phyloP scores from a whole-genome alignment of 371 early-diverging fungal genomes.

The Mortierella sp. region DNA sequence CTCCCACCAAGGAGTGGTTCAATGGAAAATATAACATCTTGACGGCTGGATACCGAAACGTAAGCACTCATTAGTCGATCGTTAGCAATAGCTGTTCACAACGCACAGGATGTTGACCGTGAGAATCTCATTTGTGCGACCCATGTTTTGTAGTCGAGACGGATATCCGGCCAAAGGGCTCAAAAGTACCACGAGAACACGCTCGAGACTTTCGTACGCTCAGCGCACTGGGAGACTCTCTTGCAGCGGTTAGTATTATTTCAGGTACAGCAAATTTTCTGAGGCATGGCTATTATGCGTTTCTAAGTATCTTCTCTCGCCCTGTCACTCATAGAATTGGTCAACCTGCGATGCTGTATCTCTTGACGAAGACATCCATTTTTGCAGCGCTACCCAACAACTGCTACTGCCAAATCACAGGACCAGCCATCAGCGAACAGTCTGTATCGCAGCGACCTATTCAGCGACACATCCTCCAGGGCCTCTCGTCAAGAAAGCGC shows the following conservation, averaged over 20 bases:
- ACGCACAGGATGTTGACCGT: background rate
- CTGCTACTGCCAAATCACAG: slow-evolving; percentile 56
- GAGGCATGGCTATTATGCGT: no score
- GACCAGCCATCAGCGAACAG: slow-evolving; percentile 38
- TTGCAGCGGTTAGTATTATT: slow-evolving; percentile 20
- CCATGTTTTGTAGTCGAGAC: slow-evolving; percentile 1
- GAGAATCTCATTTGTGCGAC: background rate
- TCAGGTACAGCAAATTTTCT: background rate
- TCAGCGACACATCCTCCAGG: slow-evolving; percentile 2
- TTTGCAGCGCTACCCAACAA: slow-evolving; percentile 47
- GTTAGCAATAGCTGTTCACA: background rate
- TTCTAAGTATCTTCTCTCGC: background rate
- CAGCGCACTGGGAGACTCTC: slow-evolving; percentile 27
- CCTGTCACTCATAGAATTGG: slow-evolving; percentile 32
- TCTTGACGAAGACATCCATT: slow-evolving; percentile 42
- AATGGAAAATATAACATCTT: slow-evolving; percentile 31
- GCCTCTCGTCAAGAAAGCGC: slow-evolving; percentile 17
- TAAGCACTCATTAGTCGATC: background rate
- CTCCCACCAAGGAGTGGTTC: slow-evolving; percentile 10
- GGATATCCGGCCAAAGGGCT: background rate
- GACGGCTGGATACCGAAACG: slow-evolving; percentile 32
- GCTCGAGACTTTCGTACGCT: slow-evolving; percentile 29
- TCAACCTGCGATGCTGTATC: slow-evolving; percentile 33
- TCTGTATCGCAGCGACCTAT: slow-evolving; percentile 11
- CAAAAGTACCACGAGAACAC: slow-evolving; percentile 29